phyloP scores from a whole-genome alignment of 148 eudicot species.

The Rheum nobile region DNA sequence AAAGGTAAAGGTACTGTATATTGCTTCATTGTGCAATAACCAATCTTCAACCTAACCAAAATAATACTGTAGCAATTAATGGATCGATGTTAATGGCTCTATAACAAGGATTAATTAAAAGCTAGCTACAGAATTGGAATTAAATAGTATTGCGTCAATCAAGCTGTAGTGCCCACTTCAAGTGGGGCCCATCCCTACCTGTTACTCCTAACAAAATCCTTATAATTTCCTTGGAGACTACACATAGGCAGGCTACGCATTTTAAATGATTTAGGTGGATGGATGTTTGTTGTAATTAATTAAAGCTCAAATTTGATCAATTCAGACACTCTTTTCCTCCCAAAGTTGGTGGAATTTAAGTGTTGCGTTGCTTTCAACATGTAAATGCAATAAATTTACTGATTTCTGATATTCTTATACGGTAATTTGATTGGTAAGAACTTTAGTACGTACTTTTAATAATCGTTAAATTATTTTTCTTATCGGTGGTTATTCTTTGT shows the following conservation, averaged over 20 bases:
- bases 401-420: too few species aligned
- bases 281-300: background rate
- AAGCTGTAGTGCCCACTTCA: background rate
- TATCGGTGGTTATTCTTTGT: too few species aligned
- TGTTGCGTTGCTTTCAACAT: background rate
- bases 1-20: background rate
- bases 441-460: too few species aligned
- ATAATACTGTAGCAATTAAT: background rate
- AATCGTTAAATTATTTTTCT: too few species aligned
- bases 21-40: background rate
- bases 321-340: background rate
- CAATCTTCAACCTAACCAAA: background rate
- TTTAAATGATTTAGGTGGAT: constrained; percentile 3
- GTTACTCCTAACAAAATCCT: background rate
- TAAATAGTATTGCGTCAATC: background rate
- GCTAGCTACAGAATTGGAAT: background rate
- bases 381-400: background rate
- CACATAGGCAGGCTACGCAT: background rate
- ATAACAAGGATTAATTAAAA: background rate
- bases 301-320: background rate
- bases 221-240: background rate
- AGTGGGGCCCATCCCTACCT: background rate
- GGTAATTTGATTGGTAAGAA: too few species aligned
- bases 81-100: background rate
- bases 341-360: background rate